Evolutionary conservation across 1,139 yeast species (phyloP), one percentile per base, ranked within the genome.

Genomic region (Geotrichum klebahnii): DNA sequence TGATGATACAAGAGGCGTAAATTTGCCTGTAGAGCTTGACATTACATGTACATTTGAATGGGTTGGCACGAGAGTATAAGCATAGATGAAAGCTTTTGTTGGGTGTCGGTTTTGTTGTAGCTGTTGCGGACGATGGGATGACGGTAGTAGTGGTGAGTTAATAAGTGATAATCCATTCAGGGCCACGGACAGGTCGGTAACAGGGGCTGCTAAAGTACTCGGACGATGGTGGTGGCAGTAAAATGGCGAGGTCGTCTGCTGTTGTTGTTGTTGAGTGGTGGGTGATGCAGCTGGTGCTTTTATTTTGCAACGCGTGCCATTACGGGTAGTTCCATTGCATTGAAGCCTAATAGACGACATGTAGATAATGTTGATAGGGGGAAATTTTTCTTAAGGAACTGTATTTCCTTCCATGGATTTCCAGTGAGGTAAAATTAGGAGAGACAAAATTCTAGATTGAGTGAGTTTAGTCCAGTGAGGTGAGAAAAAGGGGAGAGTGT

Each of bases 271-370:
- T 26, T 2, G 31, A 16, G 22, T 22, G 17, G 29, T 42, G 20
- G 46, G 24, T 26, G 17, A 40, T n/a, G 43, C 16, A 31, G 10
- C 34, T n/a, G n/a, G n/a, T n/a, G n/a, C n/a, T n/a, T n/a, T n/a
- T n/a, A n/a, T n/a, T n/a, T 38, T 23, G 37, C 48, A 43, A 19
- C 22, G 24, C 39, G 31, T 28, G 38, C 46, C 32, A 10, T 33
- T 32, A 3, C 8, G 33, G n/a, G 40, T 3, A 29, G 17, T 22
- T 41, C 46, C 29, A 36, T 38, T 3, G 10, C 41, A 26, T 26
- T 26, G 29, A 8, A 26, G 29, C 6, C 29, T 26, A n/a, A n/a
- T n/a, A n/a, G n/a, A n/a, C n/a, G n/a, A n/a, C n/a, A n/a, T n/a
- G n/a, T n/a, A n/a, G n/a, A n/a, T n/a, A n/a, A n/a, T n/a, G n/a